A percentile compares a stretch with the other conserved stretches of the same genome.
Conservation (phyloP, 768 basidiomycete genomes). For the Sporobolomyces roseus region DNA sequence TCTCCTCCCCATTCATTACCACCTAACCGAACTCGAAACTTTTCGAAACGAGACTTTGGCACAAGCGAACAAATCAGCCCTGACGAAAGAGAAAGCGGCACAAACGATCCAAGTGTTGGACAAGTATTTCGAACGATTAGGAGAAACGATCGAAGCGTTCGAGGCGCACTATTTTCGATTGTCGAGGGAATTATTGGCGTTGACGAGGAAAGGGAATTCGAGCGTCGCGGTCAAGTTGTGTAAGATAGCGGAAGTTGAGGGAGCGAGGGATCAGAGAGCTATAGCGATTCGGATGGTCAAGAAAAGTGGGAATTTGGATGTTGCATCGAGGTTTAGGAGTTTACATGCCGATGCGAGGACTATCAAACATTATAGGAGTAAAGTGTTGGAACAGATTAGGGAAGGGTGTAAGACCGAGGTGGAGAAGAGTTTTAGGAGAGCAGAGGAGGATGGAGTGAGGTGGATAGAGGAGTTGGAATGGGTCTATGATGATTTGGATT, state of each 20-base stretch:
- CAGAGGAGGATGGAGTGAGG: slow-evolving; percentile 61
- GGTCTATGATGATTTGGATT: slow-evolving; percentile 91
- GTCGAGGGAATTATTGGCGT: slow-evolving; percentile 68
- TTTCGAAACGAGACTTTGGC: slow-evolving; percentile 95
- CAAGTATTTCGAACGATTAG: slow-evolving; percentile 75
- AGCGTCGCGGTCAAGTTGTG: slow-evolving; percentile 85
- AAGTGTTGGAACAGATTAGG: slow-evolving; percentile 72
- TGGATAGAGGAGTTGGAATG: slow-evolving; percentile 76
- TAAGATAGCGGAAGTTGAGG: slow-evolving; percentile 92
- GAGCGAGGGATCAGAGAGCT: slow-evolving; percentile 90
- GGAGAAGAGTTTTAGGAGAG: slow-evolving; percentile 33
- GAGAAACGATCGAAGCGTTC: slow-evolving; percentile 72
- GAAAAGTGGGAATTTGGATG: slow-evolving; percentile 78
- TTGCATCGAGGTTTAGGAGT: slow-evolving; percentile 56
- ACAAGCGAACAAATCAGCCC: slow-evolving; percentile 72
- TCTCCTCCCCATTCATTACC: slow-evolving; percentile 82
- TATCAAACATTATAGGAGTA: slow-evolving; percentile 91
- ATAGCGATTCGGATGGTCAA: slow-evolving; percentile 90
- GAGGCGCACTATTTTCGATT: slow-evolving; percentile 77
- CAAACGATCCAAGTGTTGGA: slow-evolving; percentile 45
- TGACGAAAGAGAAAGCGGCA: slow-evolving; percentile 55
- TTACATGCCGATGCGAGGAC: slow-evolving; percentile 59
- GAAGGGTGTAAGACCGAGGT: slow-evolving; percentile 40
- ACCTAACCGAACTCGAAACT: slow-evolving; percentile 82
- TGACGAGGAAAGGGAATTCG: slow-evolving; percentile 71